Base-by-base conservation (phyloP, 345 rosid species). In the Firmiana major region DNA sequence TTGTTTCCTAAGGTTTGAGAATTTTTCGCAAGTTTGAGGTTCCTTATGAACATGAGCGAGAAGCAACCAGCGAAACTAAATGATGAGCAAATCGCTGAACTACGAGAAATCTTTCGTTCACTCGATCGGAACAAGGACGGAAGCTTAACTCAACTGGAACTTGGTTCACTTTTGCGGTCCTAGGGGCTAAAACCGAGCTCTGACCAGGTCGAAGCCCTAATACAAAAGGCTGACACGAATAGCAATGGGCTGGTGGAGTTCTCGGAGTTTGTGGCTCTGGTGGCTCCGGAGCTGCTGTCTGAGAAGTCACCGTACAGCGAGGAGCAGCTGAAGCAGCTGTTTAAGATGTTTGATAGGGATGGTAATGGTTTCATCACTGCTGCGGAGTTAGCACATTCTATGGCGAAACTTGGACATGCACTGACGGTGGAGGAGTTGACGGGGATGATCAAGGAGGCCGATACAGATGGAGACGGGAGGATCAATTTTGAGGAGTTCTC, bases 371-470 rank as follows among this genome's bases (percentile, higher is more conserved):
- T 81, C 67, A 89, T 94, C 65, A 94, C 97, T 0, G 94, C 95
- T 0, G 95, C 90, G 0, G 98, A 94, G 79, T 80, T 94, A 81
- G 95, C 97, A 5, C 95, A 92, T 76, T 90, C 97, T 0, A 94
- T 92, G 98, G 97, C 97, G 0, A 90, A 84, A 82, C 80, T 92
- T 7, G 97, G 97, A 17, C 93, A 94, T 45, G 91, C 93, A 1
- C 86, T 94, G 70, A 92, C 96, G 0, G 94, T 85, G 0, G 94
- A 90, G 72, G 98, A 96, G 82, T 77, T 96, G 78, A 88, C 94
- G 0, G 99, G 93, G 75, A 96, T 96, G 99, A 96, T 96, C 71
- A 92, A 75, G 85, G 99, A 96, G 79, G 99, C 98, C 0, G 99
- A 96, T 74, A 85, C 87, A 0, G 98, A 96, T 22, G 99, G 99